Conservation (phyloP, 768 basidiomycete genomes). For the Mycena haematopus region DNA sequence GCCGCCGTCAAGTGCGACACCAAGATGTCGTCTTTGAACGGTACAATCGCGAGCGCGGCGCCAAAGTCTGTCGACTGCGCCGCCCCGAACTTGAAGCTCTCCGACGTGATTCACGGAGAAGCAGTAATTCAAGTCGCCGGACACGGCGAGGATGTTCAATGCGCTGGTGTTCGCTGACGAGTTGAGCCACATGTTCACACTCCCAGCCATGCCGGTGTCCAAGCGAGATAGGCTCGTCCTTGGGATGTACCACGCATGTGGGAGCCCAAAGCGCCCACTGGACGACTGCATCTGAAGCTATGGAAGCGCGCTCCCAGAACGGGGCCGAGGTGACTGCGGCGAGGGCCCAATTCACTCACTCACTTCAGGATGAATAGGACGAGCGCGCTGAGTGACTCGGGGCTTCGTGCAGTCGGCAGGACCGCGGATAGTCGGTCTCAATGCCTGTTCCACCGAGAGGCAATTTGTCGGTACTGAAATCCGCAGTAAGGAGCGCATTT, state of each 20-base stretch:
- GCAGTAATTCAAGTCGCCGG: conserved; percentile 16
- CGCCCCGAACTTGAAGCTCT: conserved; percentile 14
- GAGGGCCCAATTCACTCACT: background rate
- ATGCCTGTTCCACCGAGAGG: no score
- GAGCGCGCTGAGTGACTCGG: background rate
- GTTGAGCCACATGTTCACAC: conserved; percentile 8
- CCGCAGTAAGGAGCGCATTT: no score
- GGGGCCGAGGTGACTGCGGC: background rate
- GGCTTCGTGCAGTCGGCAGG: background rate
- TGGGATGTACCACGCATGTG: conserved; percentile 20
- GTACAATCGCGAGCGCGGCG: conserved; percentile 8
- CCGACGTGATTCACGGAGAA: conserved; percentile 14
- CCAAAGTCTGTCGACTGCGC: conserved; percentile 20
- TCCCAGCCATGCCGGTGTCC: conserved; percentile 20
- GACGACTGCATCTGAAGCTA: conserved; percentile 1
- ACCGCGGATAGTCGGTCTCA: no score
- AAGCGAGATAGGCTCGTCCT: conserved; percentile 6
- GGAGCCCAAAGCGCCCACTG: conserved; percentile 3
- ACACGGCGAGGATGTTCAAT: conserved; percentile 22
- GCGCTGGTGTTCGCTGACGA: conserved; percentile 12
- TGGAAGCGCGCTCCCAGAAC: conserved; percentile 3
- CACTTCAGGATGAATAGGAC: background rate
- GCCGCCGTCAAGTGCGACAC: conserved; percentile 15
- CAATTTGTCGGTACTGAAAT: no score
- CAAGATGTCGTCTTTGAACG: conserved; percentile 14